phyloP scores from a whole-genome alignment of 2,329 filamentous ascomycete species.

The Pseudocercospora ulei region DNA sequence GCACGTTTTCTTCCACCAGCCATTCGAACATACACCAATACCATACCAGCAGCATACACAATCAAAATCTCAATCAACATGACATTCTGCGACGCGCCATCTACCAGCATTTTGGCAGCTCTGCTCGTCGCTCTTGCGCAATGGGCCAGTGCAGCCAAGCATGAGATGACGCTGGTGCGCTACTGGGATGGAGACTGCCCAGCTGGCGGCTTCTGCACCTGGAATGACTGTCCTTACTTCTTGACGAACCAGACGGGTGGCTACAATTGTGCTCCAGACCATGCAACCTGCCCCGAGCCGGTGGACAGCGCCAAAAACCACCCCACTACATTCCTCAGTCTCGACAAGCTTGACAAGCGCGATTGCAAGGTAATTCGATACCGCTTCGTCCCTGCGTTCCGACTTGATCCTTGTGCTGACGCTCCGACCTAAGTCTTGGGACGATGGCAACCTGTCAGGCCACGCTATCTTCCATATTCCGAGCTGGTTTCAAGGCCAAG shows the following conservation, averaged over 20 bases:
- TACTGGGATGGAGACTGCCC: background rate
- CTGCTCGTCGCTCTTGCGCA: background rate
- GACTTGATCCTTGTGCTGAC: background rate
- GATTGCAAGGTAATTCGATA: constrained; percentile 3
- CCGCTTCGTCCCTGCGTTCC: too few species aligned
- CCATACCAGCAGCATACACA: too few species aligned
- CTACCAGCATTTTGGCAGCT: background rate
- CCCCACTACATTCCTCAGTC: background rate
- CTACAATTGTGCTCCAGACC: background rate
- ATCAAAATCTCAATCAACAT: too few species aligned
- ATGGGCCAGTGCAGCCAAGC: too few species aligned
- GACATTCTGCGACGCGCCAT: background rate
- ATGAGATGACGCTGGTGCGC: constrained; percentile 3
- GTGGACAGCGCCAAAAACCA: background rate
- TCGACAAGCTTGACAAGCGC: background rate
- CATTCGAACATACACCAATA: too few species aligned
- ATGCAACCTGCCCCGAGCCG: constrained; percentile 1
- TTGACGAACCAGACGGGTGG: too few species aligned
- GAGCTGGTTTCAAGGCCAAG: background rate
- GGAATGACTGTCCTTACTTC: constrained; percentile 3
- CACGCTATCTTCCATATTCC: constrained; percentile 4
- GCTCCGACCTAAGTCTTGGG: background rate
- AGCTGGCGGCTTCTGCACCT: too few species aligned
- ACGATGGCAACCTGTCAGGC: background rate
- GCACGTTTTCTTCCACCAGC: too few species aligned